Evolutionary conservation across 352 stramenopile genomes (phyloP).

Genomic region (Phytophthora colocasiae): DNA sequence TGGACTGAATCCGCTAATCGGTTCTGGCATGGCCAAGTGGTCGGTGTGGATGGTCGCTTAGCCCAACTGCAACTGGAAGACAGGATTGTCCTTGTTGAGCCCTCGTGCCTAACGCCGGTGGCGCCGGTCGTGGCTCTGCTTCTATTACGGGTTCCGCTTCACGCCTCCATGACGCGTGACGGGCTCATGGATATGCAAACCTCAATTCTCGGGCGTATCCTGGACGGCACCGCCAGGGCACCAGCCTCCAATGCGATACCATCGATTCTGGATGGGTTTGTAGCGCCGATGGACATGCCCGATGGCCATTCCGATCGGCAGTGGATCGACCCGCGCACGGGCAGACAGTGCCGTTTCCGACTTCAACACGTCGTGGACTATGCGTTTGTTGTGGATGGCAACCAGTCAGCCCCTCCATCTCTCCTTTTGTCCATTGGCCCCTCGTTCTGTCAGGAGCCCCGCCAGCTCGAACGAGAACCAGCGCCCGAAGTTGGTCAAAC

Average conservation of each 20-base stretch:
- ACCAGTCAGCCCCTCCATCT: not conserved
- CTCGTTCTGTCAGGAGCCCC: not conserved
- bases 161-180: slow-evolving; percentile 2
- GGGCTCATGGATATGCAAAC: slow-evolving; percentile 6
- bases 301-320: not conserved
- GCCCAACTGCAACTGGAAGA: slow-evolving; percentile 13
- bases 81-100: slow-evolving; percentile 5
- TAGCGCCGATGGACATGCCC: not conserved
- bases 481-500: no score
- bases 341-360: not conserved
- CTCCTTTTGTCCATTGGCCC: not conserved
- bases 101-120: not conserved
- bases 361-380: slow-evolving; percentile 14
- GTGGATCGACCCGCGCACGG: slow-evolving; percentile 16
- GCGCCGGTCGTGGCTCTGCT: slow-evolving; percentile 14
- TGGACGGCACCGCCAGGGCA: not conserved
- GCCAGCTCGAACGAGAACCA: not conserved
- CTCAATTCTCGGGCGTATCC: slow-evolving; percentile 6
- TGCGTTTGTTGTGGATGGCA: slow-evolving; percentile 4
- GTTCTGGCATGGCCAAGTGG: slow-evolving; percentile 23
- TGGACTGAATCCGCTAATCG: slow-evolving; percentile 5
- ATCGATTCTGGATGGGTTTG: slow-evolving; percentile 2
- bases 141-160: not conserved
- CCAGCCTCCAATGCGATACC: slow-evolving; percentile 11
- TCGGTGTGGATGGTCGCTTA: slow-evolving; percentile 8